Conservation (phyloP, 352 stramenopile genomes). For the Phytophthora pluvialis region DNA sequence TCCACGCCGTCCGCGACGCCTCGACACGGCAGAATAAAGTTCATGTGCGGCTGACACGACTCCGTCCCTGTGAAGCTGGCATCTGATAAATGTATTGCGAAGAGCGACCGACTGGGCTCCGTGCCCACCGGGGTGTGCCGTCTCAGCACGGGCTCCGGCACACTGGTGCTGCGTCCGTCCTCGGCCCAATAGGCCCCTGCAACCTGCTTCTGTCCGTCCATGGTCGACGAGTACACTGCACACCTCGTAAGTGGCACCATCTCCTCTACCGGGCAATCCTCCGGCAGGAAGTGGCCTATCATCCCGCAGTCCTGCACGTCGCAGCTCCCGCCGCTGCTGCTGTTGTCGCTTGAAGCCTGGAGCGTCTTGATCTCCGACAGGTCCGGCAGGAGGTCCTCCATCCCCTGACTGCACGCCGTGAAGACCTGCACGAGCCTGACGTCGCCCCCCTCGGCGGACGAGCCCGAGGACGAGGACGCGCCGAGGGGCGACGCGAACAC, state of each 20-base stretch:
- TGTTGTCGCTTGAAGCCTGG: constrained; percentile 9
- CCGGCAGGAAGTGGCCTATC: constrained; percentile 59
- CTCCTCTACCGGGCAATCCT: constrained; percentile 38
- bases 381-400: constrained; percentile 65
- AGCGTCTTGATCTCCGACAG: constrained; percentile 43
- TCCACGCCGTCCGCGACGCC: constrained; percentile 41
- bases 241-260: constrained; percentile 50
- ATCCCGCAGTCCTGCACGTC: constrained; percentile 51
- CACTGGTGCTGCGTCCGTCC: constrained; percentile 56
- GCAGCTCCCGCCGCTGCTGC: constrained; percentile 43
- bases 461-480: constrained; percentile 9
- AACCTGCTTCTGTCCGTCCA: constrained; percentile 35
- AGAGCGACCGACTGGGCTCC: constrained; percentile 39
- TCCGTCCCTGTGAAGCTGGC: constrained; percentile 46
- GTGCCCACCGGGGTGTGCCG: constrained; percentile 43
- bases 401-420: constrained; percentile 59
- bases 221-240: constrained; percentile 46
- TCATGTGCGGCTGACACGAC: constrained; percentile 54
- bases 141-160: constrained; percentile 60
- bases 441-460: constrained; percentile 16
- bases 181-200: constrained; percentile 65
- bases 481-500: constrained; percentile 45
- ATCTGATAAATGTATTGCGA: constrained; percentile 67
- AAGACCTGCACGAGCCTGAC: constrained; percentile 61
- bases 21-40: constrained; percentile 76